Conservation (phyloP, 345 rosid species). For the Turritis glabra region DNA sequence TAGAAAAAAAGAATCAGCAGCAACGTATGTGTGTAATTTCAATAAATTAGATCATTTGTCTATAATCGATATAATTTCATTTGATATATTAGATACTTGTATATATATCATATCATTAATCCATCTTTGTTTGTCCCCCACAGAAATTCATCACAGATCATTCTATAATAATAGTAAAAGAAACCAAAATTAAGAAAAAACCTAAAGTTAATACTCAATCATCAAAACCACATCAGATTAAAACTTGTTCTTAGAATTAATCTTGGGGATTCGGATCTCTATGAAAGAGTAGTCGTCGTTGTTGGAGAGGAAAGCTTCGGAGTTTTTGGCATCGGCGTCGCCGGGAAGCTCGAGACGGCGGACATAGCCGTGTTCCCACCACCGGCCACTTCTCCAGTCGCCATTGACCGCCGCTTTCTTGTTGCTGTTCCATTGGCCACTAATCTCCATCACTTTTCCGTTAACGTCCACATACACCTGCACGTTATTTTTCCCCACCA, state of each 20-base stretch:
- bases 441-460: conserved; percentile 73
- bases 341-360: conserved; percentile 84
- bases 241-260: conserved; percentile 20
- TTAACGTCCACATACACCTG: conserved; percentile 51
- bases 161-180: neutral
- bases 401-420: conserved; percentile 41
- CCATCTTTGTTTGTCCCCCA: conserved; percentile 8
- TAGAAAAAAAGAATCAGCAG: neutral
- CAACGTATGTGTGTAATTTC: neutral
- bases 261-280: conserved; percentile 68
- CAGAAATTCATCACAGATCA: conserved; percentile 4
- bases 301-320: conserved; percentile 48
- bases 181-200: neutral
- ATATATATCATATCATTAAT: neutral
- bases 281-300: conserved; percentile 41
- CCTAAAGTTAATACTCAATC: neutral
- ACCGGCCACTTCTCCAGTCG: conserved; percentile 75
- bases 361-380: conserved; percentile 82
- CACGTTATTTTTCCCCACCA: conserved; percentile 46
- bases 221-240: conserved; percentile 12
- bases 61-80: neutral
- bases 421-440: conserved; percentile 67
- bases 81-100: neutral
- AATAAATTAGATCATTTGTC: neutral
- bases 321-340: conserved; percentile 65